These are phyloP conservation scores for Vitis hybrid DNA, from an alignment of 177 flowering plant genomes.

Conservation along the genomic window DNA sequence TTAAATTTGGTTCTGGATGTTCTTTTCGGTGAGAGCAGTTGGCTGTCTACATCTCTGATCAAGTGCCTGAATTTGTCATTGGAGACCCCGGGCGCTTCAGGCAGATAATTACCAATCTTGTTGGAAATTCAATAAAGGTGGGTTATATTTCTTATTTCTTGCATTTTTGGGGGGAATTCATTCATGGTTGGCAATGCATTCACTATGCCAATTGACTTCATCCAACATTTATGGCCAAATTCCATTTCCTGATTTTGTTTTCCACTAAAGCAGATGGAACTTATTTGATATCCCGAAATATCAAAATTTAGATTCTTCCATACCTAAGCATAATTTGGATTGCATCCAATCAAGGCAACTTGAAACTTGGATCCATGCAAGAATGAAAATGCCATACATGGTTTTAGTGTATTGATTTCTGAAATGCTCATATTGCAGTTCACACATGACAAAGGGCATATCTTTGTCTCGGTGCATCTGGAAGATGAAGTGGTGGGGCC, in stretches of 20 bases:
- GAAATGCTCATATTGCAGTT: slow-evolving; percentile 54
- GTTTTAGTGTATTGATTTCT: slow-evolving; percentile 2
- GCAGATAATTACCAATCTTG: slow-evolving; percentile 92
- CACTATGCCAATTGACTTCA: too few species aligned
- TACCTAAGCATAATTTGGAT: too few species aligned
- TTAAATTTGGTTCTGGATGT: slow-evolving; percentile 6
- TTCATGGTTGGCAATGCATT: too few species aligned
- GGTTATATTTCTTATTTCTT: slow-evolving; percentile 15
- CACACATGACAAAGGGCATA: slow-evolving; percentile 74
- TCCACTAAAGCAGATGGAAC: neutral
- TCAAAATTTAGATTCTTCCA: too few species aligned
- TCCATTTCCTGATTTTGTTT: neutral
- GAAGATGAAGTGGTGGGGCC: slow-evolving; percentile 54
- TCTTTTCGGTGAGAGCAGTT: slow-evolving; percentile 50
- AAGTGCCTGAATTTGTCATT: slow-evolving; percentile 69
- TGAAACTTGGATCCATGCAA: too few species aligned
- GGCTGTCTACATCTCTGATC: slow-evolving; percentile 79
- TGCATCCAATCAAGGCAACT: too few species aligned
- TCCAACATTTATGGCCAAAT: neutral
- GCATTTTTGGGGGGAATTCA: neutral
- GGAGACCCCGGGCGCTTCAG: slow-evolving; percentile 90
- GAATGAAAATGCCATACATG: neutral
- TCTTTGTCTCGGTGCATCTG: slow-evolving; percentile 82
- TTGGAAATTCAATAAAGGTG: slow-evolving; percentile 94
- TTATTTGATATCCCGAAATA: too few species aligned